These are phyloP conservation scores for Lophium mytilinum DNA, from an alignment of 495 filamentous ascomycete species.

Conservation along the genomic window DNA sequence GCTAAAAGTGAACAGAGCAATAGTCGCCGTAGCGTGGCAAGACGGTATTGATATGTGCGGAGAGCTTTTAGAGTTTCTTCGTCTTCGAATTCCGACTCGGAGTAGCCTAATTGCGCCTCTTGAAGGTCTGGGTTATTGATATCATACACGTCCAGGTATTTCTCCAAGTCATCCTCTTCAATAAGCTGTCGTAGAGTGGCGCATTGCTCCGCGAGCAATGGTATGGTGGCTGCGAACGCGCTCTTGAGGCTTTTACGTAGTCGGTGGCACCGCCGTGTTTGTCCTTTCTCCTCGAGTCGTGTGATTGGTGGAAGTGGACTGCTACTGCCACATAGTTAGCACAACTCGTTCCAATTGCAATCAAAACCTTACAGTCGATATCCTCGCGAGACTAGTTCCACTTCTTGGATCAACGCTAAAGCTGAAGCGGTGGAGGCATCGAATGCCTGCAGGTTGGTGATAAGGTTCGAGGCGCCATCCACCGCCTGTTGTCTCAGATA, in stretches of 20 bases:
- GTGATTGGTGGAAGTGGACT: conserved; percentile 78
- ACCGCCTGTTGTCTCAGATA: conserved; percentile 72
- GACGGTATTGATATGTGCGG: conserved; percentile 67
- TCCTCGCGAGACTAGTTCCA: conserved; percentile 88
- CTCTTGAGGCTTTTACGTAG: conserved; percentile 66
- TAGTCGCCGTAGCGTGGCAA: conserved; percentile 72
- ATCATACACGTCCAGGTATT: conserved; percentile 88
- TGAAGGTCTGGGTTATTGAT: conserved; percentile 69
- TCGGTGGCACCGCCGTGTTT: conserved; percentile 67
- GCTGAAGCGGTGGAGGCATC: conserved; percentile 73
- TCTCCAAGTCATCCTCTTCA: conserved; percentile 71
- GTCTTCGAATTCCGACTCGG: conserved; percentile 59
- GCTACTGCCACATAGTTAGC: conserved; percentile 37
- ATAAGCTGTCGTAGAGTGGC: conserved; percentile 60
- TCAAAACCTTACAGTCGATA: conserved; percentile 67
- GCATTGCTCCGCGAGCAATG: conserved; percentile 59
- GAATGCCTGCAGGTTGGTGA: conserved; percentile 70
- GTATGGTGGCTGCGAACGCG: conserved; percentile 59
- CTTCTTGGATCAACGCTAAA: conserved; percentile 85
- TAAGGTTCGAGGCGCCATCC: conserved; percentile 61
- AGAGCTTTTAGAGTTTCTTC: conserved; percentile 70
- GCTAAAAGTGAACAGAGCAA: conserved; percentile 81
- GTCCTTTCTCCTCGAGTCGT: conserved; percentile 63
- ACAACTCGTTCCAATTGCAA: not conserved
- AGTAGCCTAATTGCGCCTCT: conserved; percentile 54